Conservation (phyloP, 1,284 basidiomycete species). For the Coniophora puteana region DNA sequence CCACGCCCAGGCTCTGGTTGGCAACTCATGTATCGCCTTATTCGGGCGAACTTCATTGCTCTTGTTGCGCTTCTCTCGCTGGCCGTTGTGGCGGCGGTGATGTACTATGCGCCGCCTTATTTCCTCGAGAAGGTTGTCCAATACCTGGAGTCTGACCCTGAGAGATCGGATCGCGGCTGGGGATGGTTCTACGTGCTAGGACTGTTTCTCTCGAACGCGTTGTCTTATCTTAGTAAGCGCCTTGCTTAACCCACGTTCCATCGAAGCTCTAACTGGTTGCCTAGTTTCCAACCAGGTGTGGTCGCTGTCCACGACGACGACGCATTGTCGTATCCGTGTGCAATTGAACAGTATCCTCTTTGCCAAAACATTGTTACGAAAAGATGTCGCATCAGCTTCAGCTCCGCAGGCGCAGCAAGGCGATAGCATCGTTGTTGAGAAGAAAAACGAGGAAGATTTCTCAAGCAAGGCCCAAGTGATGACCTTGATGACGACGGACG, state of each 20-base stretch:
- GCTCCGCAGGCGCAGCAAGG: constrained; percentile 21
- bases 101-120: constrained; percentile 79
- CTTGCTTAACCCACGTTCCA: constrained; percentile 40
- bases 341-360: constrained; percentile 88
- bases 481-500: constrained; percentile 70
- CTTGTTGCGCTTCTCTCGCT: constrained; percentile 48
- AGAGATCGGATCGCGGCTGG: constrained; percentile 55
- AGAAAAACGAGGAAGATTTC: constrained; percentile 65
- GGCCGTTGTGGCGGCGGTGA: constrained; percentile 56
- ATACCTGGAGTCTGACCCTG: constrained; percentile 68
- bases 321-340: constrained; percentile 71
- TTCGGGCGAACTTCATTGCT: constrained; percentile 45
- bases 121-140: constrained; percentile 69
- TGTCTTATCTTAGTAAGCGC: constrained; percentile 54
- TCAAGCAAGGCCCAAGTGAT: constrained; percentile 87
- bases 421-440: constrained; percentile 9
- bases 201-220: constrained; percentile 62
- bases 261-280: not conserved
- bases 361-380: constrained; percentile 85
- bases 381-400: constrained; percentile 73
- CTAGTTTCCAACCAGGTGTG: constrained; percentile 55
- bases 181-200: constrained; percentile 73
- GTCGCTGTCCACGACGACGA: constrained; percentile 67
- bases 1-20: constrained; percentile 52
- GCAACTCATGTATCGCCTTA: constrained; percentile 54